These are phyloP conservation scores for Nymphaea colorata DNA, from an alignment of 164 flowering plant genomes.

Conservation along the genomic window DNA sequence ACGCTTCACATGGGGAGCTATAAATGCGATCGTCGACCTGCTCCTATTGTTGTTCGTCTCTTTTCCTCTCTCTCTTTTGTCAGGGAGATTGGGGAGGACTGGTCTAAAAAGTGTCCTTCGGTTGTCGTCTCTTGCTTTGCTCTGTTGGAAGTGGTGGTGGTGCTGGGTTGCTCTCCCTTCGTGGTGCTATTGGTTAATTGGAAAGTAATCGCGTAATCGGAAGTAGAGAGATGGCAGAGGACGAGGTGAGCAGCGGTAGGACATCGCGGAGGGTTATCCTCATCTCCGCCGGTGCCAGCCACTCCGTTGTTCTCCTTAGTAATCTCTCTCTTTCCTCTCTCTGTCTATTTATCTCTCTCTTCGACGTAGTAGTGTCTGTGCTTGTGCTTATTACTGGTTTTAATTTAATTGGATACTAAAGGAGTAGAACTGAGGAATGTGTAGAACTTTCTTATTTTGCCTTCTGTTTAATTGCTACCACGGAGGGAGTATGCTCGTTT, in stretches of 20 bases:
- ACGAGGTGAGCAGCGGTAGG: constrained; percentile 11
- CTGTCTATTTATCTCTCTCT: not conserved
- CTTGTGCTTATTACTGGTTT: not conserved
- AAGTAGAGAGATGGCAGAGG: constrained; percentile 8
- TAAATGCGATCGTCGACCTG: not conserved
- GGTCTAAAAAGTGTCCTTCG: not conserved
- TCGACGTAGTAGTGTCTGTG: not conserved
- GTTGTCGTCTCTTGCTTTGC: not conserved
- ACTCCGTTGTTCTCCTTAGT: constrained; percentile 87
- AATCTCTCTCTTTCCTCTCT: constrained; percentile 13
- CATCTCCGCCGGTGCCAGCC: constrained; percentile 95
- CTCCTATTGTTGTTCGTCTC: no score
- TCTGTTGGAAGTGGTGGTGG: not conserved
- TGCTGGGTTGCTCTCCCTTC: not conserved
- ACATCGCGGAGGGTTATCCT: constrained; percentile 34
- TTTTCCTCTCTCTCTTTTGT: not conserved
- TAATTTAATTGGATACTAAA: not conserved
- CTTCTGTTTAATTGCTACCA: not conserved
- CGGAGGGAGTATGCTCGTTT: no score
- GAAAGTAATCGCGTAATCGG: not conserved
- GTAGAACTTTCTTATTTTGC: not conserved
- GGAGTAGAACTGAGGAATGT: not conserved
- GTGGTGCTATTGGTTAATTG: not conserved
- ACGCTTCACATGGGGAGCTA: not conserved
- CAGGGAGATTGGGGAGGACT: not conserved